Base-by-base conservation (phyloP, 805 yeast genomes). In the Saccharomyces paradoxus region DNA sequence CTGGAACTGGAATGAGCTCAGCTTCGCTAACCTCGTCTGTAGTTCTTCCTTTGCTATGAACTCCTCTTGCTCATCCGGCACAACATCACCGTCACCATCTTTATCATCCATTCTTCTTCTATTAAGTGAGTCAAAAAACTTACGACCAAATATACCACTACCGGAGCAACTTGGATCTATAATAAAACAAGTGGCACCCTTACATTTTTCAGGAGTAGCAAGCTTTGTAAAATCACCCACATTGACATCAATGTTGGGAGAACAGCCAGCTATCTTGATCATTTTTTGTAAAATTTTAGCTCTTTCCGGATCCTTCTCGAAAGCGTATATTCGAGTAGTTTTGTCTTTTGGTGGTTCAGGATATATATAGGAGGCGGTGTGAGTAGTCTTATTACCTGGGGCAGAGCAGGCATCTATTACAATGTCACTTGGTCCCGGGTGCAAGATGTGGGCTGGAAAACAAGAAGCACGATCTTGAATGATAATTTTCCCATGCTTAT, bases 101-200 rank as follows among this genome's bases (percentile, higher is more conserved):
- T 57, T 51, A 26, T 50, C 50, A 17, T 51, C 55, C 24, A 53
- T 56, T 41, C 61, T 66, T 26, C 57, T 69, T 26, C 70, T 65
- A 56, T 78, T 68, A 10, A 62, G 51, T 5, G 66, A 56, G 56
- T 77, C 88, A 50, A 83, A 84, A 55, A 79, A 72, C 2, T 85
- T 87, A 41, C 96, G 74, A n/a, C 97, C 97, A 73, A 92, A 92
- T 46, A 94, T 94, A 3, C 99, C 99, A 49, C 96, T 86, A 0
- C 99, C 99, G 26, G 97, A 89, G 69, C 99, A 94, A 2, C 97
- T 89, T 0, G 99, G 99, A 69, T 94, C 99, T 2, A 94, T 95
- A 2, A 94, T 76, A 46, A 94, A 72, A 0, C 96, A 96, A 0
- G 89, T 83, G 4, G 89, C 86, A 17, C 80, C 78, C 1, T 78